These are phyloP conservation scores for Verticillium albo-atrum DNA, from an alignment of 2,329 filamentous ascomycete genomes.

Conservation along the genomic window DNA sequence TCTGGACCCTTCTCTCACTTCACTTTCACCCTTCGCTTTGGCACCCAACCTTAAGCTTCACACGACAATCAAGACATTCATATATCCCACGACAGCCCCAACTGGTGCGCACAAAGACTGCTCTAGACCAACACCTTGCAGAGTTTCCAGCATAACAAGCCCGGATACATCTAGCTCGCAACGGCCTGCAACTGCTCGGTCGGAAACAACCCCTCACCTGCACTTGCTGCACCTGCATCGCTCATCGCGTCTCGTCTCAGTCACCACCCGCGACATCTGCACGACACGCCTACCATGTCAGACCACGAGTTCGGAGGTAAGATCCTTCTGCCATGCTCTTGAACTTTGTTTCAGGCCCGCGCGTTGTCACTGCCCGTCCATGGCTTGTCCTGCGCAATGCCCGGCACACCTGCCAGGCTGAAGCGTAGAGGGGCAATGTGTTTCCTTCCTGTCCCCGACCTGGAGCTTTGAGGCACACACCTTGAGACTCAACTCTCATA, in stretches of 20 bases:
- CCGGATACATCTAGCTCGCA: no score
- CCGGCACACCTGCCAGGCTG: not conserved
- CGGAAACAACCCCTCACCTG: not conserved
- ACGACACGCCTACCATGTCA: slow-evolving; percentile 44
- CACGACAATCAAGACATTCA: not conserved
- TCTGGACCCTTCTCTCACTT: not conserved
- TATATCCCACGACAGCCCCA: no score
- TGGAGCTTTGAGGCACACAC: not conserved
- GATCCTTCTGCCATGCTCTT: slow-evolving; percentile 15
- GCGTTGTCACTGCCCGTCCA: not conserved
- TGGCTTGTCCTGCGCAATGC: no score
- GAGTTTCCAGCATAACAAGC: no score
- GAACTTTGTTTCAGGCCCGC: not conserved
- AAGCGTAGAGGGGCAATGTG: not conserved
- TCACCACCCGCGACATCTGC: not conserved
- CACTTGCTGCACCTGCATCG: not conserved
- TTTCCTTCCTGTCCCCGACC: not conserved
- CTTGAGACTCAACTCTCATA: not conserved
- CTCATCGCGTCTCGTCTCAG: not conserved
- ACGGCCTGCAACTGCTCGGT: not conserved
- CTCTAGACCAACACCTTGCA: no score
- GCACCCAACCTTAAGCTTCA: not conserved
- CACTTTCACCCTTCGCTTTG: not conserved
- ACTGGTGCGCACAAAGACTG: no score
- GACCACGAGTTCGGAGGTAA: slow-evolving; percentile 63